These are phyloP conservation scores for Colletotrichum eremochloae DNA, from an alignment of 2,329 filamentous ascomycete species.

Conservation along the genomic window DNA sequence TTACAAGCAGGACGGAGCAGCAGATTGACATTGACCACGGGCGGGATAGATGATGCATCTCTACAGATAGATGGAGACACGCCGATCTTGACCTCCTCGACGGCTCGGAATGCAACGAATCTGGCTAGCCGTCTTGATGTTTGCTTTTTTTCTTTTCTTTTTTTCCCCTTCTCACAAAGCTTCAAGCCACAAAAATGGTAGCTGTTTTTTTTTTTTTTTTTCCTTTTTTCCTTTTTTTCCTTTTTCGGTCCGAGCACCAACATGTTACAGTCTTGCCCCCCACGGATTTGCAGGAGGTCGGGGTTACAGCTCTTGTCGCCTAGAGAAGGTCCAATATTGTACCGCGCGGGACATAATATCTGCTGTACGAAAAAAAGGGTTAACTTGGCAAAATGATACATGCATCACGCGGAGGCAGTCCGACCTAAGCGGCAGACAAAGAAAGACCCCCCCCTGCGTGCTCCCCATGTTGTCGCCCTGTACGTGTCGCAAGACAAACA, in stretches of 20 bases:
- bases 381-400: not conserved
- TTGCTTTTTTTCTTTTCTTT: not conserved
- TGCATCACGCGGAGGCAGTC: too few species aligned
- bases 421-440: too few species aligned
- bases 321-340: not conserved
- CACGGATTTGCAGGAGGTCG: not conserved
- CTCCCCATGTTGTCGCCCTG: slow-evolving; percentile 16
- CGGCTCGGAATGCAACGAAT: not conserved
- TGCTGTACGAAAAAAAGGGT: not conserved
- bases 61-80: not conserved
- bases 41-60: not conserved
- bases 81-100: not conserved
- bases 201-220: too few species aligned
- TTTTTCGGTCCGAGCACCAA: not conserved
- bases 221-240: not conserved
- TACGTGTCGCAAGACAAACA: slow-evolving; percentile 5
- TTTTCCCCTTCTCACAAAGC: not conserved
- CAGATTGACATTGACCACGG: not conserved
- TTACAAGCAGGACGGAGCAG: not conserved
- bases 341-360: not conserved
- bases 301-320: not conserved
- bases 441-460: slow-evolving; percentile 1
- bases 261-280: not conserved
- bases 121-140: not conserved
- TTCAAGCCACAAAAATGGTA: too few species aligned